phyloP scores from a whole-genome alignment of 176 grass and related monocot species.

The Juncus inflexus region DNA sequence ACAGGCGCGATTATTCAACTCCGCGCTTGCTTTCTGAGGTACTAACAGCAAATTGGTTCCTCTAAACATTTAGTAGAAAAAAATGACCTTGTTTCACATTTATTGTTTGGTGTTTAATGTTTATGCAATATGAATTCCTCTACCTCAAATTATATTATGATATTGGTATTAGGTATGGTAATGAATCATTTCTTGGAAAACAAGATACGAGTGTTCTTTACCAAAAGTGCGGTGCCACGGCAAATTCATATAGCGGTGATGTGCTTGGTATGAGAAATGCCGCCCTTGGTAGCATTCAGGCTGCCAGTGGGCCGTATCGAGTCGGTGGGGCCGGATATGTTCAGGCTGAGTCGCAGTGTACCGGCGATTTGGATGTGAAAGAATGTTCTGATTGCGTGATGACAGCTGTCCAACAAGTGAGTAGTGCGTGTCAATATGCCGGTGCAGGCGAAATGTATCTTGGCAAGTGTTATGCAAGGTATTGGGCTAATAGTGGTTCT shows the following conservation, averaged over 20 bases:
- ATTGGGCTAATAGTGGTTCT: slow-evolving; percentile 61
- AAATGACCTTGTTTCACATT: not conserved
- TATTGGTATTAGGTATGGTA: slow-evolving; percentile 47
- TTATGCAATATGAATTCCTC: not conserved
- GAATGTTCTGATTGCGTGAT: slow-evolving; percentile 69
- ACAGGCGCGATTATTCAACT: slow-evolving; percentile 65
- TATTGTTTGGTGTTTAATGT: not conserved
- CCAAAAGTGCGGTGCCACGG: slow-evolving; percentile 65
- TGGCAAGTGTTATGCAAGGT: slow-evolving; percentile 86
- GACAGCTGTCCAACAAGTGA: slow-evolving; percentile 51
- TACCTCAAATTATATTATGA: not conserved
- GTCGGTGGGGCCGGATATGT: slow-evolving; percentile 61
- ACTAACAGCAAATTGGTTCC: not conserved
- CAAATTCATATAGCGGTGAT: slow-evolving; percentile 13
- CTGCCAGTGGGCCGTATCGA: slow-evolving; percentile 42
- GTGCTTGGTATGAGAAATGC: slow-evolving; percentile 56
- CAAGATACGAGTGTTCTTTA: slow-evolving; percentile 65
- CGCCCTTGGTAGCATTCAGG: slow-evolving; percentile 48
- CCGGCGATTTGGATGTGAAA: slow-evolving; percentile 59
- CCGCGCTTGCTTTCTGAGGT: slow-evolving; percentile 69
- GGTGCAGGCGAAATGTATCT: slow-evolving; percentile 73
- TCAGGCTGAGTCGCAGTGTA: slow-evolving; percentile 91
- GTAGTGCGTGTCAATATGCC: slow-evolving; percentile 47
- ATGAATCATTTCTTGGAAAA: slow-evolving; percentile 72
- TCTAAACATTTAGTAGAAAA: slow-evolving; percentile 2